A percentile compares a stretch with the other conserved stretches of the same genome.
phyloP scores from a whole-genome alignment of 805 yeast species.

The Ogataea pini region DNA sequence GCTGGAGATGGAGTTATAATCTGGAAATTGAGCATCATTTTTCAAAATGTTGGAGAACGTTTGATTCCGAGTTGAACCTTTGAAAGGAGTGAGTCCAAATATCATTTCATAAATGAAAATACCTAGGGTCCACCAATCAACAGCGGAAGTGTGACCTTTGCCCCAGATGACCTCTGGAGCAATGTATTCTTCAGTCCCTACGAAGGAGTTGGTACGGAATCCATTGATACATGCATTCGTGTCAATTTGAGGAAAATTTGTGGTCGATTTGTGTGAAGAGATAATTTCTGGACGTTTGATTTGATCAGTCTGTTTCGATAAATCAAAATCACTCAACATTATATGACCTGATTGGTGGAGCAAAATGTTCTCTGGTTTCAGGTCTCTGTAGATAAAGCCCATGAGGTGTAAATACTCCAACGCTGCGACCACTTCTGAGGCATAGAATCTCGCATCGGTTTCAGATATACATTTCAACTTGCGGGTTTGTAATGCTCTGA shows the following conservation, averaged over 20 bases:
- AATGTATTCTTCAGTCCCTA: constrained; percentile 97
- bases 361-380: constrained; percentile 94
- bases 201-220: constrained; percentile 95
- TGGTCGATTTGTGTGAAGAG: constrained; percentile 31
- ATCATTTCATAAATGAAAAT: constrained; percentile 92
- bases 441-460: constrained; percentile 88
- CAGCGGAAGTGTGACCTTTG: constrained; percentile 96
- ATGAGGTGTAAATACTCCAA: constrained; percentile 90
- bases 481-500: constrained; percentile 91
- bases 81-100: constrained; percentile 94
- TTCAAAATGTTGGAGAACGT: constrained; percentile 88
- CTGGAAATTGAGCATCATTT: constrained; percentile 79
- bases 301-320: constrained; percentile 83
- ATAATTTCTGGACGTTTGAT: constrained; percentile 76
- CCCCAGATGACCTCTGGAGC: constrained; percentile 98
- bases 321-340: constrained; percentile 95
- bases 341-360: constrained; percentile 97
- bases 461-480: constrained; percentile 83
- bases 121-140: constrained; percentile 99
- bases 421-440: constrained; percentile 97
- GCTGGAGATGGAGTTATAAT: constrained; percentile 56
- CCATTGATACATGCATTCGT: constrained; percentile 96
- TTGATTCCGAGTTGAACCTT: constrained; percentile 83
- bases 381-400: constrained; percentile 96
- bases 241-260: constrained; percentile 68